Evolutionary conservation across 345 rosid genomes (phyloP).

Genomic region (Arabis alpina): DNA sequence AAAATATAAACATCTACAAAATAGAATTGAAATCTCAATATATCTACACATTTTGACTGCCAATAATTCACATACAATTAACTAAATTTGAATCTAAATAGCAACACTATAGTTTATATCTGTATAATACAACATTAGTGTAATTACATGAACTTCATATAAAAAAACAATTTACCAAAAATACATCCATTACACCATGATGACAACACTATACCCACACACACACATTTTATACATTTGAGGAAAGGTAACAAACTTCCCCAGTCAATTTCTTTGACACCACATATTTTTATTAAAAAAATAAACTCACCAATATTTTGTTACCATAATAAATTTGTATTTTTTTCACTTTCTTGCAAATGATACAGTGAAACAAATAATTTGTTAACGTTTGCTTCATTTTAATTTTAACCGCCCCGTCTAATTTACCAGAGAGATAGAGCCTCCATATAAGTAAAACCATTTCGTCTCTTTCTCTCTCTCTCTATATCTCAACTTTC

Average conservation of each 20-base stretch:
- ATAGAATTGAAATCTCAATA: too few relatives aligned
- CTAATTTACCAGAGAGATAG: not conserved
- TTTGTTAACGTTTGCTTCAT: constrained; percentile 7
- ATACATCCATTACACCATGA: constrained; percentile 29
- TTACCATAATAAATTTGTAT: not conserved
- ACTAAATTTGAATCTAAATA: not conserved
- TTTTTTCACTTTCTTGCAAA: not conserved
- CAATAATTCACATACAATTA: not conserved
- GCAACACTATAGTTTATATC: not conserved
- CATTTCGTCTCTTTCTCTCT: constrained; percentile 1
- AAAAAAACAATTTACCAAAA: not conserved
- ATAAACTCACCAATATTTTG: not conserved
- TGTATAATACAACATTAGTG: not conserved
- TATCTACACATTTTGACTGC: too few relatives aligned
- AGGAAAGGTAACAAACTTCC: constrained; percentile 26
- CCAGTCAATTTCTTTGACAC: not conserved
- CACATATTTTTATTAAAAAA: too few relatives aligned
- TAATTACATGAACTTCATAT: not conserved
- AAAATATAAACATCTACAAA: too few relatives aligned
- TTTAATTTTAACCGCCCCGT: constrained; percentile 41
- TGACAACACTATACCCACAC: constrained; percentile 34
- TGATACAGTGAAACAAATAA: not conserved
- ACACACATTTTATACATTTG: constrained; percentile 11
- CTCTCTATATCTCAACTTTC: too few relatives aligned
- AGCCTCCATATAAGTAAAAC: constrained; percentile 29